Conservation (phyloP, 345 rosid genomes). For the Cardamine chenopodiifolia region DNA sequence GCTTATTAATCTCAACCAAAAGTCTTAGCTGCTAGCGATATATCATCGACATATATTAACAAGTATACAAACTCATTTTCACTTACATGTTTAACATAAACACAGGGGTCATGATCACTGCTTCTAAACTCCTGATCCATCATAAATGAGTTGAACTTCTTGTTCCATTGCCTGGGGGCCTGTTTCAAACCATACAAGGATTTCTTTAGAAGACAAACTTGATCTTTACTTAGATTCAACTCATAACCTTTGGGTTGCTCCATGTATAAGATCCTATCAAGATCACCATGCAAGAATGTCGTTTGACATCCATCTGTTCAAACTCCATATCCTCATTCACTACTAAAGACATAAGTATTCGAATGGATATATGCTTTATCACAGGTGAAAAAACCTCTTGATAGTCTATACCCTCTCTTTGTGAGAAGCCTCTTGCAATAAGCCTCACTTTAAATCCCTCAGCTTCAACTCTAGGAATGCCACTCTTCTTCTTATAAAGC, state of each 20-base stretch:
- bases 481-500: no score
- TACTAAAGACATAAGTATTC: no score
- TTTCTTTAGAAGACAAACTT: background rate
- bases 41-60: background rate
- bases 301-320: background rate
- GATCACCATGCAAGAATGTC: background rate
- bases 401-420: background rate
- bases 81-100: background rate
- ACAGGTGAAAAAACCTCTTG: no score
- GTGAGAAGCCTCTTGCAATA: background rate
- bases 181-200: background rate
- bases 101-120: background rate
- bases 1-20: background rate
- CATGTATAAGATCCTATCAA: background rate
- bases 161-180: no score
- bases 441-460: background rate
- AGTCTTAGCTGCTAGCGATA: background rate
- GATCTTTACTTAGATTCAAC: background rate
- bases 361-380: no score
- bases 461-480: no score
- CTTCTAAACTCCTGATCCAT: background rate
- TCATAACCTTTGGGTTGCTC: background rate
- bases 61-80: background rate
- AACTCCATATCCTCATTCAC: no score
- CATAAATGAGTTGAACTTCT: background rate